Percentiles rank a stretch among this genome's conserved stretches.
Conservation (phyloP, 179 eudicot genomes). For the Gypsophila paniculata region DNA sequence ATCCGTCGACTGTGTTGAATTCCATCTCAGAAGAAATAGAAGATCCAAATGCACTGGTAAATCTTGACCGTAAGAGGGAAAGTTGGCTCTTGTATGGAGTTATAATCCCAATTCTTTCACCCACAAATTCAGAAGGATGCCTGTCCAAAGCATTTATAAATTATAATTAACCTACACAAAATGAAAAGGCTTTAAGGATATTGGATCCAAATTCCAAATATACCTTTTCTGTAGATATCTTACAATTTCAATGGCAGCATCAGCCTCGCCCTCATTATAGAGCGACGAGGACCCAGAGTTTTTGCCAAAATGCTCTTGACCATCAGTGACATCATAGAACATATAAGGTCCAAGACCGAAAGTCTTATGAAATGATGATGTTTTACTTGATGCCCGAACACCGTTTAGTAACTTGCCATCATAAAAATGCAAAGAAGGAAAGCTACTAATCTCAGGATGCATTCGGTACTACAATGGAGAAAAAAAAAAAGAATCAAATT, state of each 20-base stretch:
- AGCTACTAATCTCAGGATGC: slow-evolving; percentile 93
- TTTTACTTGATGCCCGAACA: slow-evolving; percentile 52
- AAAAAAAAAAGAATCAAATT: slow-evolving; percentile 20
- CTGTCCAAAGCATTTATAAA: slow-evolving; percentile 34
- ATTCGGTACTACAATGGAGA: slow-evolving; percentile 75
- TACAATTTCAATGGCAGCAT: slow-evolving; percentile 85
- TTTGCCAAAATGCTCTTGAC: slow-evolving; percentile 74
- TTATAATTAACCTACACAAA: background rate
- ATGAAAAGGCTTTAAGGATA: slow-evolving; percentile 7
- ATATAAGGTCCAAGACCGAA: slow-evolving; percentile 82
- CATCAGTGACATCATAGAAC: slow-evolving; percentile 83
- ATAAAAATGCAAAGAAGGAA: slow-evolving; percentile 88
- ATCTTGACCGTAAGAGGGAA: slow-evolving; percentile 76
- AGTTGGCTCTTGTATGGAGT: slow-evolving; percentile 94
- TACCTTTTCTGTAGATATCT: slow-evolving; percentile 71
- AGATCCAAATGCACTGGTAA: slow-evolving; percentile 79
- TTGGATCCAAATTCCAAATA: background rate
- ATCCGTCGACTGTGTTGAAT: slow-evolving; percentile 96
- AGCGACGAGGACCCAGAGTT: slow-evolving; percentile 70
- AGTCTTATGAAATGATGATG: slow-evolving; percentile 73
- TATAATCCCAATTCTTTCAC: slow-evolving; percentile 87
- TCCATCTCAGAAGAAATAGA: slow-evolving; percentile 79
- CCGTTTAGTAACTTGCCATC: slow-evolving; percentile 84
- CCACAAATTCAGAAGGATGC: slow-evolving; percentile 72
- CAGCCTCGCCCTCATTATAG: slow-evolving; percentile 88